Evolutionary conservation across 2,329 filamentous ascomycete species (phyloP).

Genomic region (Aspergillus quadrilineatus): DNA sequence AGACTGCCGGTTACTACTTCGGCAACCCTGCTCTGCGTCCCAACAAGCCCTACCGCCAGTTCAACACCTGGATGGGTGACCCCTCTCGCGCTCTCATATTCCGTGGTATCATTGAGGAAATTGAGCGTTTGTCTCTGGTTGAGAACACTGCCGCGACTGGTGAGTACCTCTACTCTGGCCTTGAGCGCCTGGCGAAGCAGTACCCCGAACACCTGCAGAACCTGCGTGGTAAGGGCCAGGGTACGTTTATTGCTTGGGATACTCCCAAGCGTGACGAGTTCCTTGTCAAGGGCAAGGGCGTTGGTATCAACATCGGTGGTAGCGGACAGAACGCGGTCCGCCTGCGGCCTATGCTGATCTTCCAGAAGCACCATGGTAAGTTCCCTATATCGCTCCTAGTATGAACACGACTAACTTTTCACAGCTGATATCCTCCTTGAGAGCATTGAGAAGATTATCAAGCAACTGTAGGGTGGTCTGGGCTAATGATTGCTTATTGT

Average conservation of each 20-base stretch:
- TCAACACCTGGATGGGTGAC: slow-evolving; percentile 98
- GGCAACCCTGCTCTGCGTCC: slow-evolving; percentile 75
- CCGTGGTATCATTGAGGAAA: slow-evolving; percentile 80
- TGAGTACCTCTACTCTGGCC: slow-evolving; percentile 70
- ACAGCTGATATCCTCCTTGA: slow-evolving; percentile 74
- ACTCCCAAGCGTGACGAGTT: slow-evolving; percentile 76
- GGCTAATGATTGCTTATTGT: neutral
- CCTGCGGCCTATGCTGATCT: slow-evolving; percentile 84
- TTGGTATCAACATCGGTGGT: slow-evolving; percentile 85
- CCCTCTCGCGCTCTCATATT: slow-evolving; percentile 81
- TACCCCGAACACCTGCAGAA: slow-evolving; percentile 79
- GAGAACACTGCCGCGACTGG: slow-evolving; percentile 74
- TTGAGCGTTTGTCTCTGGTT: slow-evolving; percentile 74
- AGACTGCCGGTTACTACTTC: slow-evolving; percentile 91
- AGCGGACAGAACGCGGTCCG: slow-evolving; percentile 73
- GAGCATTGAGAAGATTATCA: slow-evolving; percentile 71
- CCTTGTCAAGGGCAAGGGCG: slow-evolving; percentile 71
- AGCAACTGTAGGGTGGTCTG: slow-evolving; percentile 33
- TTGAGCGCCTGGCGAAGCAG: slow-evolving; percentile 65
- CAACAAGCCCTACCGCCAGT: slow-evolving; percentile 92
- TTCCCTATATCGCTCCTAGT: slow-evolving; percentile 8
- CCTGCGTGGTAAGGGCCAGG: slow-evolving; percentile 80
- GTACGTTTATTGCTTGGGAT: slow-evolving; percentile 93
- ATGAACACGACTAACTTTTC: slow-evolving; percentile 20
- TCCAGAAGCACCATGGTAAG: slow-evolving; percentile 80